A percentile compares a stretch with the other conserved stretches of the same genome.
Conservation (phyloP, 2,329 filamentous ascomycete species). For the Cercospora sp. region DNA sequence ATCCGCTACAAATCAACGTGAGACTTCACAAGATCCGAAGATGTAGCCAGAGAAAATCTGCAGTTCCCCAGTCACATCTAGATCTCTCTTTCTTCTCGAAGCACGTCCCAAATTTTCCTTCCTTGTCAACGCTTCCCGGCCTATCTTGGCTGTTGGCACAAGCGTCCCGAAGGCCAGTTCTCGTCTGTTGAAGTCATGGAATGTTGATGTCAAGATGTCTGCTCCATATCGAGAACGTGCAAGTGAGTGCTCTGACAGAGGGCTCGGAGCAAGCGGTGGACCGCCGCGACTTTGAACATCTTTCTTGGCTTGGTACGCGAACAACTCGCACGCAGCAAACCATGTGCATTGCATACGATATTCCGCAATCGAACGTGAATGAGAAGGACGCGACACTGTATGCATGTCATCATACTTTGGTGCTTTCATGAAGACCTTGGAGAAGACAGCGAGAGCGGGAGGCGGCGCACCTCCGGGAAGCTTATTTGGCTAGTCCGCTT, state of each 20-base stretch:
- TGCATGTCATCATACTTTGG: not conserved
- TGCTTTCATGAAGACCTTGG: not conserved
- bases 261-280: not conserved
- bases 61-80: not conserved
- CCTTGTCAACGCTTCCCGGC: not conserved
- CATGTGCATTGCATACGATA: not conserved
- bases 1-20: not conserved
- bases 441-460: not conserved
- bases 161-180: not conserved
- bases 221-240: not conserved
- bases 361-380: not conserved
- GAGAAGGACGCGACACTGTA: not conserved
- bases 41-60: not conserved
- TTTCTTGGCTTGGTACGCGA: not conserved
- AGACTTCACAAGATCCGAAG: not conserved
- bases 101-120: not conserved
- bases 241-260: not conserved
- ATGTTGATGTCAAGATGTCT: not conserved
- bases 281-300: not conserved
- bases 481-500: not conserved
- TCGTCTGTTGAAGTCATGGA: not conserved
- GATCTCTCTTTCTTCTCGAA: not conserved
- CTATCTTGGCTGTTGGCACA: not conserved
- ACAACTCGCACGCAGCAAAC: not conserved
- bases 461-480: not conserved